phyloP scores from a whole-genome alignment of 2,329 filamentous ascomycete genomes.

The Dryadomyces quercivorus region DNA sequence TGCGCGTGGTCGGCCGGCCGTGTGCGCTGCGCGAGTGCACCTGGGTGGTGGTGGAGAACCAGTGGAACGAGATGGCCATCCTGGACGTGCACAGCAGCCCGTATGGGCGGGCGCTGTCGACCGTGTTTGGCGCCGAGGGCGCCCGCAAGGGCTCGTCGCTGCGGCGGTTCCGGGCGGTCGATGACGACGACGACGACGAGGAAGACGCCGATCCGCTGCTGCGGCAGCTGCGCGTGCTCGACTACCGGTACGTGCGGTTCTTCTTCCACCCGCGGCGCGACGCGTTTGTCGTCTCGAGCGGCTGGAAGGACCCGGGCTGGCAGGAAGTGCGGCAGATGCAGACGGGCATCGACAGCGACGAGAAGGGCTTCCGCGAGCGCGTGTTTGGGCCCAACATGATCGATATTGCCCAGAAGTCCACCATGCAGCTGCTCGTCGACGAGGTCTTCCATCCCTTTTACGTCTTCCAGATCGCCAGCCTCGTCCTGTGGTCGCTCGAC shows the following conservation, averaged over 20 bases:
- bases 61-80: constrained; percentile 88
- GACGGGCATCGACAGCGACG: constrained; percentile 73
- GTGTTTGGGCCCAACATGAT: constrained; percentile 89
- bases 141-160: constrained; percentile 43
- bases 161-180: constrained; percentile 13
- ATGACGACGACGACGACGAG: constrained; percentile 4
- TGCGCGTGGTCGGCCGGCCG: constrained; percentile 59
- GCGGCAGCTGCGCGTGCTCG: constrained; percentile 60
- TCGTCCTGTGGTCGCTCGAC: constrained; percentile 89
- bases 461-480: constrained; percentile 90
- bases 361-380: constrained; percentile 68
- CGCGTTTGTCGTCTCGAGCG: constrained; percentile 73
- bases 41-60: constrained; percentile 93
- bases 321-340: constrained; percentile 63
- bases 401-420: constrained; percentile 82
- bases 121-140: constrained; percentile 54
- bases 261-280: constrained; percentile 83
- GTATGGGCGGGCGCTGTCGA: constrained; percentile 44
- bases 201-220: constrained; percentile 66
- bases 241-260: constrained; percentile 91
- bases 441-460: constrained; percentile 98
- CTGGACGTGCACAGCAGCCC: constrained; percentile 47
- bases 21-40: constrained; percentile 61
- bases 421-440: constrained; percentile 72
- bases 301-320: constrained; percentile 93